phyloP scores from a whole-genome alignment of 169 alveolate genomes.

The Eimeria brunetti region DNA sequence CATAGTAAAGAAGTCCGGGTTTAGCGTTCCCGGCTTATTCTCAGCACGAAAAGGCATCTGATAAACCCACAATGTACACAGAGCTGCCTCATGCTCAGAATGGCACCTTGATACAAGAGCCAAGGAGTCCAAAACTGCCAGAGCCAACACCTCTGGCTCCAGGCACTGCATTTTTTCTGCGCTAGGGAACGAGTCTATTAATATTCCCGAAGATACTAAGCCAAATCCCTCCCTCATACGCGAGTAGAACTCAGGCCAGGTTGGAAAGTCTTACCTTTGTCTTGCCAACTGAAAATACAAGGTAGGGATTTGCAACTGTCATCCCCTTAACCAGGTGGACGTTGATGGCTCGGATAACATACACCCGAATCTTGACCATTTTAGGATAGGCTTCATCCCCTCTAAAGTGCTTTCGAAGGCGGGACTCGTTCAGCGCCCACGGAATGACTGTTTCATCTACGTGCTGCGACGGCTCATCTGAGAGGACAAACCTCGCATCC shows the following conservation, averaged over 20 bases:
- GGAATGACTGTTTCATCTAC: conserved; percentile 54
- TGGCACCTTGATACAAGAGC: background rate
- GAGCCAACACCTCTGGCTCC: background rate
- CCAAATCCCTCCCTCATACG: background rate
- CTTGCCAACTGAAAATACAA: conserved; percentile 86
- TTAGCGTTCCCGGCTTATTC: conserved; percentile 79
- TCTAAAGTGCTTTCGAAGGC: conserved; percentile 79
- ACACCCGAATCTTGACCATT: conserved; percentile 88
- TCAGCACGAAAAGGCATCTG: conserved; percentile 82
- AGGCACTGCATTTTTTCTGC: background rate
- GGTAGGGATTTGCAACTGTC: conserved; percentile 85
- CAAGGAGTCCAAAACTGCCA: background rate
- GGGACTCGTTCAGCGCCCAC: conserved; percentile 70
- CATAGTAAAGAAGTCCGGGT: conserved; percentile 87
- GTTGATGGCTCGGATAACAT: conserved; percentile 87
- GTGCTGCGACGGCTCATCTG: conserved; percentile 65
- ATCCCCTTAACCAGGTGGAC: conserved; percentile 80
- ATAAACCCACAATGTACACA: background rate
- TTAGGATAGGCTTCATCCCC: conserved; percentile 88
- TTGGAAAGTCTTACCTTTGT: conserved; percentile 76
- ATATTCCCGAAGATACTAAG: background rate
- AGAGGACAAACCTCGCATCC: background rate
- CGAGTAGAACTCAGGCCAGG: background rate
- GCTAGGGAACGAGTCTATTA: background rate
- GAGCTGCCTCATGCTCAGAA: background rate